Evolutionary conservation across 1,139 yeast species (phyloP).

Genomic region (Zygotorulaspora mrakii): DNA sequence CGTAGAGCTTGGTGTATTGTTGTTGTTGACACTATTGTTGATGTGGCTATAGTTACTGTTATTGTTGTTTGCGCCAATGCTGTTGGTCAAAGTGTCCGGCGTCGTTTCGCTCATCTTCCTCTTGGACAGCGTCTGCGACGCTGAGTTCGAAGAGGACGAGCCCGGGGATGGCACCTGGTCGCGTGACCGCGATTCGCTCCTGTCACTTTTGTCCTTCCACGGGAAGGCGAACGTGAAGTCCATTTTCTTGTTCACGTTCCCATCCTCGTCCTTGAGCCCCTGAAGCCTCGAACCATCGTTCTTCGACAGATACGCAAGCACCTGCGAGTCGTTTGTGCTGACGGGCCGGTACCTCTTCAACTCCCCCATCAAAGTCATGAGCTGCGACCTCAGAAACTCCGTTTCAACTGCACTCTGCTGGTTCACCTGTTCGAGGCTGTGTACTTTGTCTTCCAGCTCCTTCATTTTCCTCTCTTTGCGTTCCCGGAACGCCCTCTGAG

Average conservation of each 20-base stretch:
- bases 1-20: conserved; percentile 14
- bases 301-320: conserved; percentile 28
- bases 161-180: conserved; percentile 18
- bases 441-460: conserved; percentile 78
- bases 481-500: conserved; percentile 94
- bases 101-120: conserved; percentile 2
- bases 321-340: conserved; percentile 26
- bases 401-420: conserved; percentile 62
- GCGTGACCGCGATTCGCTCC: too few relatives aligned
- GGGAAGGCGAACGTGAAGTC: conserved; percentile 31
- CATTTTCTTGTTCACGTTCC: conserved; percentile 22
- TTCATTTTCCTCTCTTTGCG: conserved; percentile 84
- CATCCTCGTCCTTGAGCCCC: conserved; percentile 9
- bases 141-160: conserved; percentile 14
- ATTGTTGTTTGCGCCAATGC: conserved; percentile 4
- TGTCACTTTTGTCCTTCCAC: conserved; percentile 16
- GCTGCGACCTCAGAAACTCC: conserved; percentile 71
- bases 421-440: conserved; percentile 65
- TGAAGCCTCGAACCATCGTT: conserved; percentile 15
- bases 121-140: conserved; percentile 7
- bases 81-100: conserved; percentile 4
- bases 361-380: conserved; percentile 68
- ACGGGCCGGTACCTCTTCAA: conserved; percentile 56
- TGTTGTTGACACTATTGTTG: conserved; percentile 1
- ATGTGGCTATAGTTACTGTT: not conserved